Percentiles rank a stretch among this genome's conserved stretches.
Conservation (phyloP, 2,329 filamentous ascomycete species). For the Sporothrix pallida region DNA sequence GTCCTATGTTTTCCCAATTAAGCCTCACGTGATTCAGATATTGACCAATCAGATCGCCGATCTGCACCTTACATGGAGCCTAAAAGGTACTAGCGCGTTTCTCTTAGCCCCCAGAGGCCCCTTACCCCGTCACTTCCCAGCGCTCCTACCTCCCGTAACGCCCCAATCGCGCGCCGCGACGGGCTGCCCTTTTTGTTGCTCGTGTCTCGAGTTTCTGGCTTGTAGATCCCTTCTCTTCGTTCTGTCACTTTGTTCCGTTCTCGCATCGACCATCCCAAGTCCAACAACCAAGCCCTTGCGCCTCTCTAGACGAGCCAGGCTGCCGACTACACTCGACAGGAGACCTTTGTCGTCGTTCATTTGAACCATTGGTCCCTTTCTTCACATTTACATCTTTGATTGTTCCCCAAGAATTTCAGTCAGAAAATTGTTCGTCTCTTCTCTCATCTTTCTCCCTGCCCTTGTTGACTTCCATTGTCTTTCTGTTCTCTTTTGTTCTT, state of each 20-base stretch:
- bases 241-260: constrained; percentile 10
- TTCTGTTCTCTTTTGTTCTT: constrained; percentile 45
- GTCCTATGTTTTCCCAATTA: not conserved
- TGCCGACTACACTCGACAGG: constrained; percentile 14
- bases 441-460: constrained; percentile 19
- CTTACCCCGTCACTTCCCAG: constrained; percentile 7
- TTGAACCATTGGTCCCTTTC: constrained; percentile 14
- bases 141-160: constrained; percentile 1
- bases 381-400: constrained; percentile 14
- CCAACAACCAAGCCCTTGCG: not conserved
- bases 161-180: constrained; percentile 32
- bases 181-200: not conserved
- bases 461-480: not conserved
- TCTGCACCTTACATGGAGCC: not conserved
- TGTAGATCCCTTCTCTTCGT: not conserved
- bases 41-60: not conserved
- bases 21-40: constrained; percentile 9
- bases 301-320: constrained; percentile 14
- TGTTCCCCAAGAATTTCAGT: constrained; percentile 16
- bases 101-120: constrained; percentile 12
- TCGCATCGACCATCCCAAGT: constrained; percentile 15
- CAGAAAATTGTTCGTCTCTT: constrained; percentile 36
- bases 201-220: constrained; percentile 10
- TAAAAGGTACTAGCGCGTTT: constrained; percentile 22
- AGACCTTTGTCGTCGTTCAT: not conserved